Evolutionary conservation across 2,329 filamentous ascomycete genomes (phyloP).

Genomic region (Dactylellina haptotyla): DNA sequence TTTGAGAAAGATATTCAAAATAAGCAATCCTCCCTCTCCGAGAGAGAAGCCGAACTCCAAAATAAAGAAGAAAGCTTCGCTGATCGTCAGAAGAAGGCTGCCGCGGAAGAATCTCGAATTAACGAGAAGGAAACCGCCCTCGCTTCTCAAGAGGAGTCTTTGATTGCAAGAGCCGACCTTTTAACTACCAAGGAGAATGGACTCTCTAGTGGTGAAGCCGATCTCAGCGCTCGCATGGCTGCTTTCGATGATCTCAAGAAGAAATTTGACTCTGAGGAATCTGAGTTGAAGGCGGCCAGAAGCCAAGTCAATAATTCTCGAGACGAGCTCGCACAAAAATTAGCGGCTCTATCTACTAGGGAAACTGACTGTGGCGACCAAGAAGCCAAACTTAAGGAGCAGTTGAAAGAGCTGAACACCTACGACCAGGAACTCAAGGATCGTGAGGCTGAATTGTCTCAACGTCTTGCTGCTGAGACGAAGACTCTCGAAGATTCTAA

Average conservation of each 20-base stretch:
- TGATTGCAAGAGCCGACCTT: conserved; percentile 2
- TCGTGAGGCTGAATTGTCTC: conserved; percentile 7
- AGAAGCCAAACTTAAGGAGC: conserved; percentile 16
- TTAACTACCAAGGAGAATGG: conserved; percentile 10
- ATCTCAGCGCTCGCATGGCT: conserved; percentile 8
- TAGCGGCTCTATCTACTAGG: not conserved
- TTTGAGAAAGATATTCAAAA: conserved; percentile 17
- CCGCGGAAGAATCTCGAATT: conserved; percentile 16
- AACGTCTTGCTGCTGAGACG: conserved; percentile 8
- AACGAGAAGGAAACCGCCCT: conserved; percentile 14
- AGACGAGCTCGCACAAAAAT: conserved; percentile 4
- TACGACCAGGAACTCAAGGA: conserved; percentile 9
- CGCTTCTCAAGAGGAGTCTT: conserved; percentile 28
- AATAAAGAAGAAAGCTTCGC: conserved; percentile 17
- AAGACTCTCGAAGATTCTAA: conserved; percentile 11
- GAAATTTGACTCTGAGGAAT: conserved; percentile 16
- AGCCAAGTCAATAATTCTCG: conserved; percentile 1
- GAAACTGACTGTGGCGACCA: conserved; percentile 7
- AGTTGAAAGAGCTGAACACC: conserved; percentile 1
- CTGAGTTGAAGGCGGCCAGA: not conserved
- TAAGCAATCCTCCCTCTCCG: conserved; percentile 10
- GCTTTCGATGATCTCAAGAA: conserved; percentile 22
- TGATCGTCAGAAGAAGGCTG: conserved; percentile 13
- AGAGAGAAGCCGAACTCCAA: conserved; percentile 16
- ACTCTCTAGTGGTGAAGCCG: conserved; percentile 2